Base-by-base conservation (phyloP, 148 eudicot species). In the Rhododendron ferrugineum region DNA sequence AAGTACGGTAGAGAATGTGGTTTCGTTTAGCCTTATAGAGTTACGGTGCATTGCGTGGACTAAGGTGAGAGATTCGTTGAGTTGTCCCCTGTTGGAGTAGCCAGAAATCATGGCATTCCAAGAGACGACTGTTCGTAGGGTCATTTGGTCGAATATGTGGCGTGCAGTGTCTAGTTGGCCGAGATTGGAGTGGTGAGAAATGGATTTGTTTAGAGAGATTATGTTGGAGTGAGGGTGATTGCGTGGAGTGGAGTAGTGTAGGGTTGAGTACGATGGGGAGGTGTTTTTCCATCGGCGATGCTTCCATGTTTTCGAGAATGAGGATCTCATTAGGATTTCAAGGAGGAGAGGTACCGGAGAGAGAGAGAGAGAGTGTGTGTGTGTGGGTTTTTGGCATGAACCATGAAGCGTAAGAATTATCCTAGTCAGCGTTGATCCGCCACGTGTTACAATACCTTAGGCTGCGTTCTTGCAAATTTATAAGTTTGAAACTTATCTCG, bases 91-190 rank as follows among this genome's bases (percentile, higher is more conserved):
- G 40, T 89, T 89, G 62, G 92, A 91, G 75, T 91, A 92, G 13
- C 91, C 93, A 68, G 91, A 68, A 22, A 92, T 86, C 90, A 92
- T 88, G 23, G 86, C 85, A 86, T 89, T 92, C 92, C 92, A 92
- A 10, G 93, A 86, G n/a, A 89, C 92, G 74, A 87, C 88, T 5
- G 89, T 86, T 88, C 93, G 40, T 10, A 54, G 44, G 13, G 88
- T 86, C 94, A 92, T 90, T 86, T 79, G 72, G 84, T 92, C 94
- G 84, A 92, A 92, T 87, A 92, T 13, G 8, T 89, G 72, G 54
- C 92, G 94, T 4, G 93, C 94, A 70, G 70, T 44, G 6, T 76
- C 80, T 3, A 92, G 84, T 8, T 88, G 64, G 8, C 92, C 92
- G 23, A 68, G 74, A 82, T 86, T 80, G 5, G 82, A 84, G 11